Percentiles rank a stretch among this genome's conserved stretches.
Conservation (phyloP, 192 early-diverging fungal genomes). For the Entophlyctis luteolus region DNA sequence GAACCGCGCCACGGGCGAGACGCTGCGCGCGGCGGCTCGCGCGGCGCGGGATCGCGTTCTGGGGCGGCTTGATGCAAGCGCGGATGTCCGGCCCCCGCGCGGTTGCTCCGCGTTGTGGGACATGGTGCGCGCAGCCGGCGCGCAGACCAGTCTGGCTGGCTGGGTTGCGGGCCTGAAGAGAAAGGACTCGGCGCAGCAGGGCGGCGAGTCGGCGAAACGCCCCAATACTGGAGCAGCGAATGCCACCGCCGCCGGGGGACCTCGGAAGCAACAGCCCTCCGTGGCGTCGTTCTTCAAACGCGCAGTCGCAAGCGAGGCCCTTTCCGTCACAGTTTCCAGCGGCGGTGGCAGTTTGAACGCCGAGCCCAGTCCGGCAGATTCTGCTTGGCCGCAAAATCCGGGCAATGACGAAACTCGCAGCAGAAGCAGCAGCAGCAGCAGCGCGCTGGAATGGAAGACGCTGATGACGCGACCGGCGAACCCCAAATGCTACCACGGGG, state of each 20-base stretch:
- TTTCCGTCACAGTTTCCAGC: not conserved
- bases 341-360: not conserved
- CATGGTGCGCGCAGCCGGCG: slow-evolving; percentile 48
- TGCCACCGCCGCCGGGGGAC: no score
- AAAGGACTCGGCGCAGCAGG: no score
- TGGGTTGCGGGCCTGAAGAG: slow-evolving; percentile 8
- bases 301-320: no score
- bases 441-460: slow-evolving; percentile 63
- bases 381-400: no score
- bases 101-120: slow-evolving; percentile 58
- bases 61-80: not conserved
- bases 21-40: slow-evolving; percentile 12
- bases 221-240: no score
- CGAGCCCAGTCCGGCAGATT: no score
- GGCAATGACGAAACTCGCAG: no score
- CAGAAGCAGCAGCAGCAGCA: no score
- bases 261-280: slow-evolving; percentile 2
- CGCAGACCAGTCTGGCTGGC: slow-evolving; percentile 54
- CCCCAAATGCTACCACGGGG: slow-evolving; percentile 65
- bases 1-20: slow-evolving; percentile 25
- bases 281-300: slow-evolving; percentile 5
- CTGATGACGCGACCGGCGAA: slow-evolving; percentile 45
- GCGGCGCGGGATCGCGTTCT: not conserved
- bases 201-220: no score
- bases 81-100: slow-evolving; percentile 15